Evolutionary conservation across 345 rosid genomes (phyloP).

Genomic region (Euphorbia tirucalli): DNA sequence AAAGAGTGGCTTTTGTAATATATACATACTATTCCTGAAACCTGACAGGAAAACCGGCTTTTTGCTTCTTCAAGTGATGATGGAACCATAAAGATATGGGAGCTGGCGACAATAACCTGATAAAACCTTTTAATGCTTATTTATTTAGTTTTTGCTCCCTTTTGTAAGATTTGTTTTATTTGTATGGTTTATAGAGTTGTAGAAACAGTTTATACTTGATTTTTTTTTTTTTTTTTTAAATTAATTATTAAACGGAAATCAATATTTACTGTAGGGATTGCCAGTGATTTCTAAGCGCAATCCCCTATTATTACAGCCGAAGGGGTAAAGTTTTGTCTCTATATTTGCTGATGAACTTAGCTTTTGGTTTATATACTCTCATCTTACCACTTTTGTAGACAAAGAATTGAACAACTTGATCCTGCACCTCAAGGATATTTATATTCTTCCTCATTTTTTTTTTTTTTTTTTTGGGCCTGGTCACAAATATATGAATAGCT

Average conservation of each 20-base stretch:
- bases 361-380: too few relatives aligned
- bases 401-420: too few relatives aligned
- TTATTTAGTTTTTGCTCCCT: too few relatives aligned
- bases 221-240: too few relatives aligned
- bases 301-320: not conserved
- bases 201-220: not conserved
- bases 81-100: constrained; percentile 74
- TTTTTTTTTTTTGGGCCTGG: too few relatives aligned
- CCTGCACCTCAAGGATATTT: too few relatives aligned
- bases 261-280: too few relatives aligned
- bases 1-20: too few relatives aligned
- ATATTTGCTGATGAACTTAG: not conserved
- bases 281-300: not conserved
- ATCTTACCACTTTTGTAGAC: too few relatives aligned
- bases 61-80: constrained; percentile 91
- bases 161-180: not conserved
- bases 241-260: too few relatives aligned
- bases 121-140: constrained; percentile 3
- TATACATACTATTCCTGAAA: constrained; percentile 11
- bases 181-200: constrained; percentile 6
- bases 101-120: constrained; percentile 43
- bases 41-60: constrained; percentile 47
- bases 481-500: too few relatives aligned
- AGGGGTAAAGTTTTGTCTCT: not conserved
- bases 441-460: too few relatives aligned